These are phyloP conservation scores for Syncephalastrum racemosum DNA, from an alignment of 371 early-diverging fungal species.

Conservation along the genomic window DNA sequence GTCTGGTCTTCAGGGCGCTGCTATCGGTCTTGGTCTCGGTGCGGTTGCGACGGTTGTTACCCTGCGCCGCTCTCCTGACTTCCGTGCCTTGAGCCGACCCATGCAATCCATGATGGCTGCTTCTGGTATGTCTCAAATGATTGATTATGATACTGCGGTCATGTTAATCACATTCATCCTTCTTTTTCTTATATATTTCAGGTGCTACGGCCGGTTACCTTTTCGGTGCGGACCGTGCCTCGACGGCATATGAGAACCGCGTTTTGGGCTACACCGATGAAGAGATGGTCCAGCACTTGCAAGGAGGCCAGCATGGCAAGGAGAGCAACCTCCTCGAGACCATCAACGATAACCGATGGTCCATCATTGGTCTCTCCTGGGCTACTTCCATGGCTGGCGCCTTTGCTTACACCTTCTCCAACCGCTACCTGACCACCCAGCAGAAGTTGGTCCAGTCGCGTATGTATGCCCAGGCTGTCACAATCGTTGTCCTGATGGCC, in stretches of 20 bases:
- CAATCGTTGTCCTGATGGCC: conserved; percentile 50
- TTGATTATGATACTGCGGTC: not conserved
- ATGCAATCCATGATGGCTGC: conserved; percentile 40
- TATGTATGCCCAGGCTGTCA: conserved; percentile 64
- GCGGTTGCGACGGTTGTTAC: conserved; percentile 32
- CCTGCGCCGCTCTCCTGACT: conserved; percentile 38
- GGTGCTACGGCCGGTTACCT: conserved; percentile 47
- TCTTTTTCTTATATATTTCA: conserved; percentile 12
- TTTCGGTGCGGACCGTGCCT: conserved; percentile 44
- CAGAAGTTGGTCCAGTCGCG: conserved; percentile 80
- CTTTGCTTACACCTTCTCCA: conserved; percentile 62
- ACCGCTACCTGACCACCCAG: conserved; percentile 65
- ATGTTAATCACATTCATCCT: not conserved
- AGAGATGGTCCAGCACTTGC: conserved; percentile 24
- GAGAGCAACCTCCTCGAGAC: conserved; percentile 22
- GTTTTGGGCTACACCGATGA: conserved; percentile 48
- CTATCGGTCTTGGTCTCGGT: conserved; percentile 47
- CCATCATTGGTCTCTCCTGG: conserved; percentile 69
- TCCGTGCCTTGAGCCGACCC: conserved; percentile 40
- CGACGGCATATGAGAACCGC: conserved; percentile 36
- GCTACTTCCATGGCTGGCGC: conserved; percentile 68
- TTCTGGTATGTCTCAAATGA: conserved; percentile 27
- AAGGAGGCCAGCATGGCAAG: conserved; percentile 8
- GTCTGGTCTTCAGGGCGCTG: conserved; percentile 45
- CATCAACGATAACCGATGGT: conserved; percentile 52